Conservation (phyloP, 768 basidiomycete genomes). For the Hypholoma fasciculare region DNA sequence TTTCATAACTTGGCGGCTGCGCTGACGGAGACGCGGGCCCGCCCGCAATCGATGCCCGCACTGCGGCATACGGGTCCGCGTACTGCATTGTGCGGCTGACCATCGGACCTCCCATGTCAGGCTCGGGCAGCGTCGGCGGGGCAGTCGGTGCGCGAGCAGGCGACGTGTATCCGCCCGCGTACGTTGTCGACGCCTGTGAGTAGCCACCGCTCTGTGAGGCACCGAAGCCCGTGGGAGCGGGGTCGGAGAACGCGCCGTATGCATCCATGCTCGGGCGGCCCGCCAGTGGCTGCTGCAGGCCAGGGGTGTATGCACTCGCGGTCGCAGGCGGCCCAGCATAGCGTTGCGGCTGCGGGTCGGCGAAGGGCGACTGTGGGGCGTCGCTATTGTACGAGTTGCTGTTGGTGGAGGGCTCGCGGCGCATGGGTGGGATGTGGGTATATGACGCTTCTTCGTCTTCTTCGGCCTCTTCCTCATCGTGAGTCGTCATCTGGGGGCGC, state of each 20-base stretch:
- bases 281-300: conserved; percentile 25
- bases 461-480: conserved; percentile 50
- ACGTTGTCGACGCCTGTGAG: conserved; percentile 15
- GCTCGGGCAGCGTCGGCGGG: conserved; percentile 39
- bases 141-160: conserved; percentile 27
- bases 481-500: conserved; percentile 49
- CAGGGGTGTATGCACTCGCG: conserved; percentile 27
- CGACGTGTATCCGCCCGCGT: conserved; percentile 17
- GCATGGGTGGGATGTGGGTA: conserved; percentile 44
- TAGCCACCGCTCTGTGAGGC: conserved; percentile 30
- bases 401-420: conserved; percentile 22
- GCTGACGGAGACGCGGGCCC: conserved; percentile 24
- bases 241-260: conserved; percentile 90
- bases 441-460: conserved; percentile 59
- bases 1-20: conserved; percentile 52
- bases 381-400: conserved; percentile 26
- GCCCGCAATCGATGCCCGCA: conserved; percentile 57
- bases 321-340: conserved; percentile 27
- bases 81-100: conserved; percentile 93
- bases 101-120: conserved; percentile 47
- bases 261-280: conserved; percentile 78
- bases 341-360: conserved; percentile 53
- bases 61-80: conserved; percentile 85
- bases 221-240: conserved; percentile 75
- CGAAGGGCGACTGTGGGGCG: conserved; percentile 47